phyloP scores from a whole-genome alignment of 2,329 filamentous ascomycete genomes.

The Talaromyces piceae region DNA sequence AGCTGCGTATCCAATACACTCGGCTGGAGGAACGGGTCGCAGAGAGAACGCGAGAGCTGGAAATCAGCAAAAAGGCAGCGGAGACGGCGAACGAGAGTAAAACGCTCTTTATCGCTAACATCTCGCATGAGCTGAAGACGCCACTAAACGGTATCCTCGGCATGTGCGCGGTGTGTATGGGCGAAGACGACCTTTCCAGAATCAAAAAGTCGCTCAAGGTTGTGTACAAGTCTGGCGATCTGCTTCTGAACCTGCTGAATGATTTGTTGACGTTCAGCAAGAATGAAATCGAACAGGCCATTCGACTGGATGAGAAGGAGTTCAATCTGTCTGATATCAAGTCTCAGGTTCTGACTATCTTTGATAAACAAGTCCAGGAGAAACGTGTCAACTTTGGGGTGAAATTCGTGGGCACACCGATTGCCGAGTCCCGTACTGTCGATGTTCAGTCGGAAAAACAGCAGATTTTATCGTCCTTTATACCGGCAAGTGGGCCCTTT shows the following conservation, averaged over 20 bases:
- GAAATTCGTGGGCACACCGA: slow-evolving; percentile 55
- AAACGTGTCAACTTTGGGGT: slow-evolving; percentile 67
- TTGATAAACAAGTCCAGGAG: slow-evolving; percentile 82
- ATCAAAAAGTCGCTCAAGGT: slow-evolving; percentile 80
- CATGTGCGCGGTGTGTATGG: slow-evolving; percentile 89
- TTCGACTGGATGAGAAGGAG: slow-evolving; percentile 75
- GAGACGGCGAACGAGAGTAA: slow-evolving; percentile 96
- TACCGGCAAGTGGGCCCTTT: slow-evolving; percentile 53
- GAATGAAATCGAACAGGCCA: slow-evolving; percentile 82
- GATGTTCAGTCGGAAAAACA: slow-evolving; percentile 13
- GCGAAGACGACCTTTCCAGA: slow-evolving; percentile 69
- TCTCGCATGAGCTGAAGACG: slow-evolving; percentile 75
- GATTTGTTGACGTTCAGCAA: slow-evolving; percentile 90
- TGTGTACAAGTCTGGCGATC: slow-evolving; percentile 80
- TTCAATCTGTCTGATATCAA: slow-evolving; percentile 78
- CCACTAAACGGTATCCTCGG: slow-evolving; percentile 87
- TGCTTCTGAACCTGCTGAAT: slow-evolving; percentile 77
- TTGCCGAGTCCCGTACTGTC: slow-evolving; percentile 16
- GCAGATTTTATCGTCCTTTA: neutral
- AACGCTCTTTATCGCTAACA: slow-evolving; percentile 93
- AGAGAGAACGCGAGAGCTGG: slow-evolving; percentile 73
- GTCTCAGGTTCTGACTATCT: slow-evolving; percentile 75
- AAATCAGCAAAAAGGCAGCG: slow-evolving; percentile 83
- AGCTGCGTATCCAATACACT: slow-evolving; percentile 78
- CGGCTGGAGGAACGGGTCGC: slow-evolving; percentile 77